Evolutionary conservation across 2,329 filamentous ascomycete genomes (phyloP), one percentile per base, ranked within the genome.

Genomic region (Sarocladium strictum): DNA sequence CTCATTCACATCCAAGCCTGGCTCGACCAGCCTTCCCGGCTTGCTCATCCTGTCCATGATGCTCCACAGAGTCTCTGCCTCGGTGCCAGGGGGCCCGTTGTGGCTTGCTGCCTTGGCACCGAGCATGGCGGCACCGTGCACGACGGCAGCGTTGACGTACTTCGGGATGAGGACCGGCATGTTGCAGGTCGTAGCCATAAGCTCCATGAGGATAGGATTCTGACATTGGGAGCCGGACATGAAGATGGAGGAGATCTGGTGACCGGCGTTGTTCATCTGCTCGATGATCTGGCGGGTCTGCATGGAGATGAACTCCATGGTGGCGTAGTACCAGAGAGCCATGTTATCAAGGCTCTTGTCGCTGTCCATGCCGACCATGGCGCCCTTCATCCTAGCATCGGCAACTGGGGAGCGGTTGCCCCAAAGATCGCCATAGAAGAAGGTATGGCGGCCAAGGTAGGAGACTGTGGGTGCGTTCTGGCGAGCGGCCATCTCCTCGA

Each of bases 41-140:
- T 97, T 96, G 74, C 89, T 96, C 86, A 97, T 94, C 55, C 91
- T 84, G 69, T 96, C 90, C 94, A 99, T 99, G 67, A 99, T 97
- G 62, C 85, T 83, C 94, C 94, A 99, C 58, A 99, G 76, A 38
- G 87, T 83, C 74, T 97, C 92, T 0, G 89, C 92, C 64, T 86
- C 85, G 43, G 90, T 89, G 27, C 65, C 68, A 17, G 33, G 27
- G 3, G 88, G 79, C 37, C 79, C 78, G 64, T 88, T 85, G 29
- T 87, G 87, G 63, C 87, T 94, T 6, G 93, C 94, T n/a, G 94
- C 94, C 73, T 97, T 97, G 56, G 91, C 94, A 37, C 94, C 94
- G 23, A 99, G 79, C 93, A 99, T 99, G 55, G 94, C 94, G 7
- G 94, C 94, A n/a, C 94, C 94, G 66, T 97, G 92, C 24, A 96